Percentiles rank a stretch among this genome's conserved stretches.
These are phyloP conservation scores for Henckelia pumila DNA, from an alignment of 257 asterid species.

Conservation along the genomic window DNA sequence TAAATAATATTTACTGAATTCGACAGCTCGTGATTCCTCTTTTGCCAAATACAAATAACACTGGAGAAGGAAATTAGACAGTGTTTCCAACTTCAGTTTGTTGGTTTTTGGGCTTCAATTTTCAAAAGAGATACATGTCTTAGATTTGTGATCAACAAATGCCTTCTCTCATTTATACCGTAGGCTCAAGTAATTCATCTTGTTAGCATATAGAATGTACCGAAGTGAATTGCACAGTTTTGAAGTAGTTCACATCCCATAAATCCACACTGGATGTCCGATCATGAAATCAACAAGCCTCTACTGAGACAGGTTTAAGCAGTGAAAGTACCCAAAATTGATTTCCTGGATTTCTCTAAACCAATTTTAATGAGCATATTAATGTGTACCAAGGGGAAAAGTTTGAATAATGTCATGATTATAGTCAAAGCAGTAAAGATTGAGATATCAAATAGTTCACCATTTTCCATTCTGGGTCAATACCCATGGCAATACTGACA, in stretches of 20 bases:
- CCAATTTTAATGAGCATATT: neutral
- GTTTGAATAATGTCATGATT: conserved; percentile 7
- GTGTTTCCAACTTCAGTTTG: neutral
- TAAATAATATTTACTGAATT: neutral
- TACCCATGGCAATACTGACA: conserved; percentile 77
- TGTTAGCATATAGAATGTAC: neutral
- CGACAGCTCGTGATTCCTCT: neutral
- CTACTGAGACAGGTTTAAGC: neutral
- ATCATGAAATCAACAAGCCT: neutral
- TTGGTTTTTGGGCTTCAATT: neutral
- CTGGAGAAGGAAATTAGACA: neutral
- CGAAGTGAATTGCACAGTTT: neutral
- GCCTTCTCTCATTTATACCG: neutral
- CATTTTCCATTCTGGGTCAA: conserved; percentile 98
- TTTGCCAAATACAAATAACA: neutral
- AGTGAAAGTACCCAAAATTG: neutral
- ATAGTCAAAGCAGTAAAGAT: conserved; percentile 19
- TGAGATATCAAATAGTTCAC: conserved; percentile 31
- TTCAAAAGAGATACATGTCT: neutral
- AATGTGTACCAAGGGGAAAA: neutral
- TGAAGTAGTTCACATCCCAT: neutral
- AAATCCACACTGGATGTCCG: neutral
- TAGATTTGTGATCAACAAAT: neutral
- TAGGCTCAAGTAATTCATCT: neutral
- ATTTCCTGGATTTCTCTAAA: conserved; percentile 8